phyloP scores from a whole-genome alignment of 176 grass and related monocot genomes.

The Lolium rigidum region DNA sequence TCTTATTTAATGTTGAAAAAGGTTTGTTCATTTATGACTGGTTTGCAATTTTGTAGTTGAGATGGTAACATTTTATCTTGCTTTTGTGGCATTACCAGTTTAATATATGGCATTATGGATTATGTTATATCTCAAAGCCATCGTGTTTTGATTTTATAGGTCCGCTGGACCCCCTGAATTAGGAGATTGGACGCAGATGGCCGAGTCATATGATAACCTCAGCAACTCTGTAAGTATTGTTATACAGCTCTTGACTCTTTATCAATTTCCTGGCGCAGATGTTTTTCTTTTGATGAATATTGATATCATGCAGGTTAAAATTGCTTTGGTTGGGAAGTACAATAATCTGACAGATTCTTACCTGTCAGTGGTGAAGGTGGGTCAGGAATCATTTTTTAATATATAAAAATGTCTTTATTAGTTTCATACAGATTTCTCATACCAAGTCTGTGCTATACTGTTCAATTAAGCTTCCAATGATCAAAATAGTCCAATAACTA shows the following conservation, averaged over 20 bases:
- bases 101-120: too few relatives aligned
- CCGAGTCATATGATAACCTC: conserved; percentile 80
- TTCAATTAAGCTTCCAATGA: not conserved
- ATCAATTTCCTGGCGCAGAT: not conserved
- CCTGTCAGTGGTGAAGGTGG: conserved; percentile 91
- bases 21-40: not conserved
- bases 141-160: conserved; percentile 51
- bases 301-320: conserved; percentile 80
- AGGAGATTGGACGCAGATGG: conserved; percentile 87
- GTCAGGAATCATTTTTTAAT: not conserved
- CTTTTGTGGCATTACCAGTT: not conserved
- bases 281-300: conserved; percentile 28
- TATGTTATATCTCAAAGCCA: conserved; percentile 25
- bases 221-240: conserved; percentile 73
- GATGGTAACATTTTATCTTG: not conserved
- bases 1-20: conserved; percentile 42
- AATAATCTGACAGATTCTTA: conserved; percentile 93
- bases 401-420: not conserved
- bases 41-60: not conserved
- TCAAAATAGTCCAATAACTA: conserved; percentile 8
- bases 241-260: conserved; percentile 30
- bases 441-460: not conserved
- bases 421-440: not conserved
- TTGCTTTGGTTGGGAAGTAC: conserved; percentile 99
- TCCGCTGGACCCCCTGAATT: conserved; percentile 69